These are phyloP conservation scores for Gynandropsis gynandra DNA, from an alignment of 345 rosid species.

Conservation along the genomic window DNA sequence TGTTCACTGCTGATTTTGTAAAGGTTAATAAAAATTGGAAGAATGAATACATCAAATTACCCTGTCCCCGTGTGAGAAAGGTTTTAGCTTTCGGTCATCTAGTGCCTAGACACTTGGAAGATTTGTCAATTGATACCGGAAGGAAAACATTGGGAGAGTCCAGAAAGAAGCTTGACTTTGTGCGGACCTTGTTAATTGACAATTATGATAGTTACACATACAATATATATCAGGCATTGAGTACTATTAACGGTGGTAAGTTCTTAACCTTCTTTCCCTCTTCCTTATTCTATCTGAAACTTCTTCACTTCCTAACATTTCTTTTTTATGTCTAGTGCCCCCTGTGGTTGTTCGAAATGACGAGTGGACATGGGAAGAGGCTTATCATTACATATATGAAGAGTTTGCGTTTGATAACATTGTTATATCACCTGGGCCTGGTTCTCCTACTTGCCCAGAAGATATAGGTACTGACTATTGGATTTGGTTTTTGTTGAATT, in stretches of 20 bases:
- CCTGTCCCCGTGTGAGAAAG: constrained; percentile 25
- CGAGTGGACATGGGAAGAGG: constrained; percentile 77
- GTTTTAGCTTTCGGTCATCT: constrained; percentile 31
- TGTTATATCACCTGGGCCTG: constrained; percentile 98
- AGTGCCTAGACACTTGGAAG: constrained; percentile 50
- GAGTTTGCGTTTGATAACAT: constrained; percentile 73
- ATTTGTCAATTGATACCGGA: constrained; percentile 31
- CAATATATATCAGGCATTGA: constrained; percentile 78
- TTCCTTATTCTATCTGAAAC: not conserved
- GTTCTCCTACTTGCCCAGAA: constrained; percentile 69
- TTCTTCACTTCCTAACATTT: constrained; percentile 12
- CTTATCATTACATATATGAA: constrained; percentile 48
- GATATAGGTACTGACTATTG: constrained; percentile 61
- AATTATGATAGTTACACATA: constrained; percentile 94
- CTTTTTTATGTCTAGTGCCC: constrained; percentile 41
- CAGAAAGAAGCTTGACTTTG: constrained; percentile 43
- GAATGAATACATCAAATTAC: constrained; percentile 20
- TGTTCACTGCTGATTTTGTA: constrained; percentile 25
- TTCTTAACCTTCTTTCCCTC: constrained; percentile 5
- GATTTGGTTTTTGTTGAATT: not conserved
- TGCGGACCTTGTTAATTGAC: constrained; percentile 85
- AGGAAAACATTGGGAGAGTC: constrained; percentile 36
- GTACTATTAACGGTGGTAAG: constrained; percentile 81
- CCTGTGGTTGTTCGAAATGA: constrained; percentile 84
- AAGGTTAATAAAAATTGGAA: constrained; percentile 27